phyloP scores from a whole-genome alignment of 1,284 basidiomycete species.

The Rhodotorula sp. region DNA sequence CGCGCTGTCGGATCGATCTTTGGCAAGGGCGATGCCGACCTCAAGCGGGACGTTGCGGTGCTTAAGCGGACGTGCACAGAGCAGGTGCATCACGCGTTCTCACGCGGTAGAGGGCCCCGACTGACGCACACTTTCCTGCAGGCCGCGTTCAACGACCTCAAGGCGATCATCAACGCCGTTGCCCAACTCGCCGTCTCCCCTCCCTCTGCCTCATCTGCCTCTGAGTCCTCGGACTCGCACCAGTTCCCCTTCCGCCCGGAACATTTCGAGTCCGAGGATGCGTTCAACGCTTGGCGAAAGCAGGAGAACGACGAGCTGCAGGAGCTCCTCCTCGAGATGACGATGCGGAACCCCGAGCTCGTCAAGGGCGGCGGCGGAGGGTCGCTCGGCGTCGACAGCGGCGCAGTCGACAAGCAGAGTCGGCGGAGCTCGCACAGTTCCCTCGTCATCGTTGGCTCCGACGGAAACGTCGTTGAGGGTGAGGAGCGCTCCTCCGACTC shows the following conservation, averaged over 20 bases:
- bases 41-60: conserved; percentile 74
- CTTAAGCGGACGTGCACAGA: conserved; percentile 72
- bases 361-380: conserved; percentile 58
- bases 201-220: neutral
- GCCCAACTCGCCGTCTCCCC: conserved; percentile 61
- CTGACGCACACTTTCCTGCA: conserved; percentile 47
- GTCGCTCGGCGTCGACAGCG: neutral
- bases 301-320: conserved; percentile 82
- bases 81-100: conserved; percentile 58
- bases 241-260: conserved; percentile 81
- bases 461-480: conserved; percentile 49
- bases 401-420: neutral
- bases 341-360: conserved; percentile 81
- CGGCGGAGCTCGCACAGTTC: conserved; percentile 14
- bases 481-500: conserved; percentile 55
- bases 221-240: neutral
- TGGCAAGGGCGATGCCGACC: conserved; percentile 66
- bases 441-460: conserved; percentile 31
- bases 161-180: conserved; percentile 89
- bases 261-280: conserved; percentile 78
- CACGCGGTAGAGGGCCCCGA: neutral
- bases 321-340: conserved; percentile 84
- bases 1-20: conserved; percentile 72
- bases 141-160: conserved; percentile 80
- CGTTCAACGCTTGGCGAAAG: conserved; percentile 80